These are phyloP conservation scores for cucumber (Cucumis sativus) DNA, from an alignment of 306 rosid species.

Conservation along the genomic window DNA sequence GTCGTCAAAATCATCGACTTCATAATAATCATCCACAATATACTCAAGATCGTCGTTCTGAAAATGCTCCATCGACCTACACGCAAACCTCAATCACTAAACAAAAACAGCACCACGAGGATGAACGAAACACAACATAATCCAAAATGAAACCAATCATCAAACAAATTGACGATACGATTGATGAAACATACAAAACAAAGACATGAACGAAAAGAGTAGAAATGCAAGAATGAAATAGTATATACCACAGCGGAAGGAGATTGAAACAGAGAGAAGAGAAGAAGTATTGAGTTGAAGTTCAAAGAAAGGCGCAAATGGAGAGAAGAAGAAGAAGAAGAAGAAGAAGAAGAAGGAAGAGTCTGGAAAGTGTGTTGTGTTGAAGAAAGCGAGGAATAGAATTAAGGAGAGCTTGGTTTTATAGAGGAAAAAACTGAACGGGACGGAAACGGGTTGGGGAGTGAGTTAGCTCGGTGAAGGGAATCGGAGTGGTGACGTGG, in stretches of 20 bases:
- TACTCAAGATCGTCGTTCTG: constrained; percentile 60
- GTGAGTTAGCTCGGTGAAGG: not conserved
- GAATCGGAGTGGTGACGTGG: not conserved
- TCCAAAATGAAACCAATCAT: not conserved
- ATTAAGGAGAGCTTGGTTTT: not conserved
- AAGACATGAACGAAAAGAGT: not conserved
- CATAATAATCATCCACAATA: constrained; percentile 28
- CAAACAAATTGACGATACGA: too few species aligned
- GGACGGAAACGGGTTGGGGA: not conserved
- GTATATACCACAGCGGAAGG: not conserved
- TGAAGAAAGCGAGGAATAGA: not conserved
- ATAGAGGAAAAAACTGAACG: not conserved
- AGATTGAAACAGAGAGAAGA: constrained; percentile 1
- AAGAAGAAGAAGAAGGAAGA: not conserved
- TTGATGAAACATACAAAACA: not conserved
- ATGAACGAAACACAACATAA: not conserved
- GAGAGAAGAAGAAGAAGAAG: too few species aligned
- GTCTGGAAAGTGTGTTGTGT: not conserved
- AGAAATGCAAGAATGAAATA: not conserved
- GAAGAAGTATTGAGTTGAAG: not conserved
- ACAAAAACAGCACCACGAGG: not conserved
- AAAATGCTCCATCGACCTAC: constrained; percentile 48
- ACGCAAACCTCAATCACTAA: not conserved
- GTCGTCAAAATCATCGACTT: constrained; percentile 34
- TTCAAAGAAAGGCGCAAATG: not conserved